phyloP scores from a whole-genome alignment of 371 early-diverging fungal species.

The Actinomucor elegans region DNA sequence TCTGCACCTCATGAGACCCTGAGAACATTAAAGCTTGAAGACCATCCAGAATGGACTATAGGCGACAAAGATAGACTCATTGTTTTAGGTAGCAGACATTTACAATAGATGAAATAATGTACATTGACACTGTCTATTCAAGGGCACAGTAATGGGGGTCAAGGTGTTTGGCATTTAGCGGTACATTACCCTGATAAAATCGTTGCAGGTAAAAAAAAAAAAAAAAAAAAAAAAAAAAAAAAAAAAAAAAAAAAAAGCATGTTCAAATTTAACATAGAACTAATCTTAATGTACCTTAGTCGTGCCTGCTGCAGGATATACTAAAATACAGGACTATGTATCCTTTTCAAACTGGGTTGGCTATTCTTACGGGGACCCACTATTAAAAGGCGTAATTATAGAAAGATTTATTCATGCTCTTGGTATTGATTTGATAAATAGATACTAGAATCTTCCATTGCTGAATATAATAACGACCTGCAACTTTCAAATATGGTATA shows the following conservation, averaged over 20 bases:
- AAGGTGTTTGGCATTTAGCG: slow-evolving; percentile 72
- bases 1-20: slow-evolving; percentile 10
- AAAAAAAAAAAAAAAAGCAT: not conserved
- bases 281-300: slow-evolving; percentile 27
- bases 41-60: slow-evolving; percentile 14
- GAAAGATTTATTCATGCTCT: not conserved
- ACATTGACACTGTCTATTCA: not conserved
- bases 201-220: slow-evolving; percentile 50
- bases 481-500: slow-evolving; percentile 64
- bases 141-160: slow-evolving; percentile 79
- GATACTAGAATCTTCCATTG: slow-evolving; percentile 68
- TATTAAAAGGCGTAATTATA: slow-evolving; percentile 54
- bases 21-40: slow-evolving; percentile 7
- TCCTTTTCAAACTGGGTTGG: slow-evolving; percentile 65
- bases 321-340: slow-evolving; percentile 70
- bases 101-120: too few species aligned
- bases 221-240: not conserved
- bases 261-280: too few species aligned
- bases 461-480: slow-evolving; percentile 72
- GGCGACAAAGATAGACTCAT: slow-evolving; percentile 17
- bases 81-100: slow-evolving; percentile 22
- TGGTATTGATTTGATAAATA: slow-evolving; percentile 15
- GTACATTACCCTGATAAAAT: slow-evolving; percentile 69
- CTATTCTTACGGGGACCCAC: slow-evolving; percentile 59
- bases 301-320: slow-evolving; percentile 69